Percentiles rank a stretch among this genome's conserved stretches.
These are phyloP conservation scores for Phytophthora pistaciae DNA, from an alignment of 352 stramenopile species.

Conservation along the genomic window DNA sequence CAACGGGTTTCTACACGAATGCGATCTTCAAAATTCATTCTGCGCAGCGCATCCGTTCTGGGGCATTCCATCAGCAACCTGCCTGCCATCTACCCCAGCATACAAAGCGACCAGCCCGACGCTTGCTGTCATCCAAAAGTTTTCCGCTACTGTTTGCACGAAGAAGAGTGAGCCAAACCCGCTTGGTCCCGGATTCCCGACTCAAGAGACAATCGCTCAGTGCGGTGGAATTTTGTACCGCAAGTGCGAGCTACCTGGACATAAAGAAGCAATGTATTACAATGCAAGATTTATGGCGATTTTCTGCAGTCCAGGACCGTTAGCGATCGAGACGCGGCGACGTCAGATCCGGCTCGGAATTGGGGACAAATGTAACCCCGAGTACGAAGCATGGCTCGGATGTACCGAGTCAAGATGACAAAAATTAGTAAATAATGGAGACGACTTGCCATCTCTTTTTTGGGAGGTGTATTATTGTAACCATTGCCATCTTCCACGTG, in stretches of 20 bases:
- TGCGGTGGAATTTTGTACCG: constrained; percentile 28
- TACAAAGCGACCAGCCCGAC: constrained; percentile 2
- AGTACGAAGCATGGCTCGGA: constrained; percentile 40
- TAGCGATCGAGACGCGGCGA: constrained; percentile 29
- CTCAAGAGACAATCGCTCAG: not conserved
- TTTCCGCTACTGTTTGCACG: constrained; percentile 6
- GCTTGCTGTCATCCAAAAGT: constrained; percentile 9
- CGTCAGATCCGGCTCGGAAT: constrained; percentile 34
- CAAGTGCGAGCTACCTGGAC: constrained; percentile 6
- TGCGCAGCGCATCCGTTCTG: not conserved
- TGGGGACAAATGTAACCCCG: constrained; percentile 23
- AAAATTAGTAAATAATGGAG: not conserved
- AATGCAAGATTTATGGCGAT: constrained; percentile 42
- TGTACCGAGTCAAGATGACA: constrained; percentile 2
- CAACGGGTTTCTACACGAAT: constrained; percentile 32
- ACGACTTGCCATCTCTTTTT: too few species aligned
- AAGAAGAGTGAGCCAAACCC: constrained; percentile 1
- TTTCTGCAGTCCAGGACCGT: constrained; percentile 23
- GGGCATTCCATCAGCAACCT: constrained; percentile 15
- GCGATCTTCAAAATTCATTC: constrained; percentile 17
- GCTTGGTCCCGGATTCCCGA: constrained; percentile 6
- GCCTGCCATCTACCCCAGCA: constrained; percentile 2
- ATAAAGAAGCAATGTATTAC: constrained; percentile 38
- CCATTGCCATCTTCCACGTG: too few species aligned
- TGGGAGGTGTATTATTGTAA: too few species aligned